phyloP scores from a whole-genome alignment of 1,284 basidiomycete genomes.

The Peniophora sp. region DNA sequence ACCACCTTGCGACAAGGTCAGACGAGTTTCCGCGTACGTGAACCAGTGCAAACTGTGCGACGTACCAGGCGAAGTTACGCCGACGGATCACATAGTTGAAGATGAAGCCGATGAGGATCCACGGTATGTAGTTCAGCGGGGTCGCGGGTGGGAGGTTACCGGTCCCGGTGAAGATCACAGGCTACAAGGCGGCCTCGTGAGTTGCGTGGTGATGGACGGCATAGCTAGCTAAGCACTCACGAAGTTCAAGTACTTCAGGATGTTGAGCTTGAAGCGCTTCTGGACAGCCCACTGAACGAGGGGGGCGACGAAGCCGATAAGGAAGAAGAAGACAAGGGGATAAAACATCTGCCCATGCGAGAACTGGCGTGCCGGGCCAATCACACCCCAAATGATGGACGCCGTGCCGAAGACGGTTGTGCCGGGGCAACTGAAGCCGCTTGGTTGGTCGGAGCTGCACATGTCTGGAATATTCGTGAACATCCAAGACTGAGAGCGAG shows the following conservation, averaged over 20 bases:
- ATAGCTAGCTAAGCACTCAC: too few relatives aligned
- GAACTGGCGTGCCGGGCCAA: not conserved
- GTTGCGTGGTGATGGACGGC: too few relatives aligned
- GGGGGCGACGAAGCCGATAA: constrained; percentile 43
- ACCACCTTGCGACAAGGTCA: constrained; percentile 17
- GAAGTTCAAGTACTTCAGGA: constrained; percentile 18
- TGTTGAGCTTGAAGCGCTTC: not conserved
- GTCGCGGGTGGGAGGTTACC: constrained; percentile 42
- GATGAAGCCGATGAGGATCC: constrained; percentile 42
- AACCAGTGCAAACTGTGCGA: too few relatives aligned
- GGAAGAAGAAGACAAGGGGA: constrained; percentile 45
- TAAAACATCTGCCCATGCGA: not conserved
- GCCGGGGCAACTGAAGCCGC: constrained; percentile 24
- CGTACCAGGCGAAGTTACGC: constrained; percentile 39
- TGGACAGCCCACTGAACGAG: constrained; percentile 15
- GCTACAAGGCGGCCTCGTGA: constrained; percentile 10
- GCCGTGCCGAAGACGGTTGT: constrained; percentile 1
- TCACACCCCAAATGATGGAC: not conserved
- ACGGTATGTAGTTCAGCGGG: constrained; percentile 38
- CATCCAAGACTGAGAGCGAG: constrained; percentile 18
- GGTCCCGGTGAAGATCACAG: constrained; percentile 47
- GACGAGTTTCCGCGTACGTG: too few relatives aligned
- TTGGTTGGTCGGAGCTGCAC: constrained; percentile 28
- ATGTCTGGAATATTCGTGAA: constrained; percentile 41
- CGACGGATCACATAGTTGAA: constrained; percentile 49